Conservation (phyloP, 179 eudicot species). For the Silene noctiflora region DNA sequence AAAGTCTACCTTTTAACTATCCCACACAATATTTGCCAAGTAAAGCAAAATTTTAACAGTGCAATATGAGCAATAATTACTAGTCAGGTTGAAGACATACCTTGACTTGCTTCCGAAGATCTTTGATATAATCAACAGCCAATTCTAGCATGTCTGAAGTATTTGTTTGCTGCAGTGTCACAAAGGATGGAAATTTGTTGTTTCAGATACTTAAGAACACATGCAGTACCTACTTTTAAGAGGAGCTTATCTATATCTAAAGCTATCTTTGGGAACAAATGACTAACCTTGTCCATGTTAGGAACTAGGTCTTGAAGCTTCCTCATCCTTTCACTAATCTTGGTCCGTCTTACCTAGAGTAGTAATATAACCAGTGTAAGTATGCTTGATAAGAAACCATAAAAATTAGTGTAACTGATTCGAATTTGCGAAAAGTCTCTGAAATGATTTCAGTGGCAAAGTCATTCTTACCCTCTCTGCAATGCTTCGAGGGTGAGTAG, state of each 20-base stretch:
- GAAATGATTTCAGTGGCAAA: slow-evolving; percentile 3
- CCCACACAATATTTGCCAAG: slow-evolving; percentile 24
- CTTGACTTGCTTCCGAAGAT: slow-evolving; percentile 70
- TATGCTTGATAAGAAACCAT: not conserved
- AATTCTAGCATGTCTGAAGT: slow-evolving; percentile 94
- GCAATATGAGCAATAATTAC: slow-evolving; percentile 5
- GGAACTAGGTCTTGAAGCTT: slow-evolving; percentile 38
- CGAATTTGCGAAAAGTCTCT: not conserved
- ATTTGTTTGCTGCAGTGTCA: slow-evolving; percentile 80
- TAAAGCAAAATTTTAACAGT: slow-evolving; percentile 14
- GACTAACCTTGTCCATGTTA: slow-evolving; percentile 50
- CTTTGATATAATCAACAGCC: slow-evolving; percentile 91
- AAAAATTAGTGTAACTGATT: not conserved
- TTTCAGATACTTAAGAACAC: slow-evolving; percentile 3
- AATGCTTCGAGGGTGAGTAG: slow-evolving; percentile 92
- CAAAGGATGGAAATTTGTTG: slow-evolving; percentile 13
- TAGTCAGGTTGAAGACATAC: slow-evolving; percentile 35
- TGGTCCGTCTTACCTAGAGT: slow-evolving; percentile 39
- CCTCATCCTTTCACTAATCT: slow-evolving; percentile 47
- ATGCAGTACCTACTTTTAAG: not conserved
- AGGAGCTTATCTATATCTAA: not conserved
- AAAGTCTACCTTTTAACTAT: slow-evolving; percentile 6
- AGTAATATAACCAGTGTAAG: slow-evolving; percentile 2
- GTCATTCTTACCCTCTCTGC: slow-evolving; percentile 78
- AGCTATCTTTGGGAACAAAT: not conserved